Evolutionary conservation across 768 basidiomycete genomes (phyloP).

Genomic region (Imleria badia): DNA sequence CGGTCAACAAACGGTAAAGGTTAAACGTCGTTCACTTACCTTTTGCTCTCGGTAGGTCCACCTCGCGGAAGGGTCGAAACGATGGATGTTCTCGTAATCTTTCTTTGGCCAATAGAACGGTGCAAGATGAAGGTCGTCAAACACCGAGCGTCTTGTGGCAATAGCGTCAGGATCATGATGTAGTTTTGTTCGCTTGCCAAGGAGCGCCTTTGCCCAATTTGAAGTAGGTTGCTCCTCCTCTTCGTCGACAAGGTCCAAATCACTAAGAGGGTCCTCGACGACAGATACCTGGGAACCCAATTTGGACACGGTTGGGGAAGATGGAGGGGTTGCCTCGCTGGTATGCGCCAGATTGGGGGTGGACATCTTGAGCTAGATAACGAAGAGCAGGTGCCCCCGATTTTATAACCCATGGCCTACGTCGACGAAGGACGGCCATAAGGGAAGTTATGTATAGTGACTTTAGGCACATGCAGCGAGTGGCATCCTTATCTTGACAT

Average conservation of each 20-base stretch:
- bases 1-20: not conserved
- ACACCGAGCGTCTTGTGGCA: slow-evolving; percentile 52
- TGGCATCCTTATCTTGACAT: not conserved
- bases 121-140: slow-evolving; percentile 45
- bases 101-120: slow-evolving; percentile 42
- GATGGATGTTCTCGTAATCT: slow-evolving; percentile 53
- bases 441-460: not conserved
- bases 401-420: not conserved
- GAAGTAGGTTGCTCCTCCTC: not conserved
- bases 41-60: slow-evolving; percentile 62
- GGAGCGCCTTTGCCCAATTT: not conserved
- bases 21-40: slow-evolving; percentile 21
- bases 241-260: slow-evolving; percentile 7
- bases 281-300: not conserved
- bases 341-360: not conserved
- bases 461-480: not conserved
- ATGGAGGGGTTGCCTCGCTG: not conserved
- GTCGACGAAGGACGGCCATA: not conserved
- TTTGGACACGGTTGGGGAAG: not conserved
- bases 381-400: not conserved
- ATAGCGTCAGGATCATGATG: slow-evolving; percentile 35
- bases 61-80: slow-evolving; percentile 55
- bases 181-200: not conserved
- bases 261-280: not conserved
- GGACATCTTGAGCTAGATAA: not conserved